Evolutionary conservation across 306 rosid species (phyloP), one percentile per base, ranked within the genome.

Genomic region (Cucurbita ficifolia): DNA sequence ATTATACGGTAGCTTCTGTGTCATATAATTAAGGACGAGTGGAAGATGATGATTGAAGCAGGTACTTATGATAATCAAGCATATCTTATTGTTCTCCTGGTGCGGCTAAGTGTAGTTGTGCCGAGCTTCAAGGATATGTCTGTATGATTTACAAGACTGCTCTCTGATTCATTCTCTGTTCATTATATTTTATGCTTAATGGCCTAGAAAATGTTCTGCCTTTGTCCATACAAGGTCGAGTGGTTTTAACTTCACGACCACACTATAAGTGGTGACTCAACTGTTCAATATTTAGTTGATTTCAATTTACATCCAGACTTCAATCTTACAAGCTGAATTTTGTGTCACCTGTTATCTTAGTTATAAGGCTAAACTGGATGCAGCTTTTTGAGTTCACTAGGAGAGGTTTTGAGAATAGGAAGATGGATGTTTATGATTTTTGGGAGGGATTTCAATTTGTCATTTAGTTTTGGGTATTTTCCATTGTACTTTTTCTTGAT

Each of bases 21-120:
- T 67, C 16, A 67, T 45, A 45, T 5, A 22, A 45, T 22, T 45
- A 46, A 22, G 22, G 82, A 65, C 83, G 83, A 58, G 75, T 50
- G 51, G 70, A 82, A 83, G 51, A 60, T 83, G 84, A 86, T 80
- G 90, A 84, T 40, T 40, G 45, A 42, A 76, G 80, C 83, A 74
- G 77, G 77, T 74, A 74, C 77, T 74, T 29, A 74, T 74, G 77
- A 74, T 74, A 58, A 62, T 57, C 64, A 17, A 69, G 49, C 77
- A 43, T 74, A 74, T 55, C 56, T 57, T 74, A 6, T 21, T 74
- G 77, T 74, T 57, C 77, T 74, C 77, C 69, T 74, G 77, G 77
- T 16, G 77, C 46, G 5, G 69, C 77, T 57, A 8, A 43, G 10
- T 74, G 42, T 74, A 74, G 77, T 42, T 13, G 77, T 74, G 77